Conservation (phyloP, 2,329 filamentous ascomycete species). For the Chaetomiaceae sp. region DNA sequence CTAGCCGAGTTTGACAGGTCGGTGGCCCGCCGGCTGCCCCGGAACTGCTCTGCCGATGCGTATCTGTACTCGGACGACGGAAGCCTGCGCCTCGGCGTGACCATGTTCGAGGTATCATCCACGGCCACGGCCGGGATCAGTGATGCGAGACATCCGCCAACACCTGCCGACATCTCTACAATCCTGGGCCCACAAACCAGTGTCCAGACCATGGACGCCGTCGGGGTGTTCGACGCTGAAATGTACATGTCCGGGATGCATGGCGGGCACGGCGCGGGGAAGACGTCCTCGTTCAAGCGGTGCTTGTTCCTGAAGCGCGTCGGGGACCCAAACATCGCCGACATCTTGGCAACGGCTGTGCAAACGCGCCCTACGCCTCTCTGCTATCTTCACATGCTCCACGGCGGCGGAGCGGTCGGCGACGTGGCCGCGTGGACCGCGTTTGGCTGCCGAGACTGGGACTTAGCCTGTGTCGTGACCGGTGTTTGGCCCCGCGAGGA, state of each 20-base stretch:
- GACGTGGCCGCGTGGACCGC: constrained; percentile 46
- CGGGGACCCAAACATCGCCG: constrained; percentile 30
- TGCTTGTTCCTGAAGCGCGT: constrained; percentile 56
- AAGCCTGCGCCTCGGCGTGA: constrained; percentile 48
- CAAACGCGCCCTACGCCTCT: constrained; percentile 45
- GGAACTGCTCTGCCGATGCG: constrained; percentile 46
- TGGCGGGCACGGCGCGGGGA: constrained; percentile 53
- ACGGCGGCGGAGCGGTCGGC: constrained; percentile 51
- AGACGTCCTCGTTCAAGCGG: constrained; percentile 61
- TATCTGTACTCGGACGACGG: constrained; percentile 50
- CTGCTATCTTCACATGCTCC: constrained; percentile 60
- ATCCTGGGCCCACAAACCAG: constrained; percentile 34
- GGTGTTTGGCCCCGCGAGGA: constrained; percentile 55
- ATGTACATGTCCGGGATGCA: constrained; percentile 60
- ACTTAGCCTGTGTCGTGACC: constrained; percentile 60
- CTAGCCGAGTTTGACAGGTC: constrained; percentile 40
- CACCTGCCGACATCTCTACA: not conserved
- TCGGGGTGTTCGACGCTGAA: constrained; percentile 53
- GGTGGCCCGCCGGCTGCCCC: constrained; percentile 38
- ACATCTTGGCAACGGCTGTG: constrained; percentile 42
- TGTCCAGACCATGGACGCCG: constrained; percentile 39
- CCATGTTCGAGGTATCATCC: constrained; percentile 46
- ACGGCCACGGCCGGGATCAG: constrained; percentile 26
- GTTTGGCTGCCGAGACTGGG: constrained; percentile 61
- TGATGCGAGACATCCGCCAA: constrained; percentile 15